Base-by-base conservation (phyloP, 306 rosid genomes). In the Begonia masoniana region DNA sequence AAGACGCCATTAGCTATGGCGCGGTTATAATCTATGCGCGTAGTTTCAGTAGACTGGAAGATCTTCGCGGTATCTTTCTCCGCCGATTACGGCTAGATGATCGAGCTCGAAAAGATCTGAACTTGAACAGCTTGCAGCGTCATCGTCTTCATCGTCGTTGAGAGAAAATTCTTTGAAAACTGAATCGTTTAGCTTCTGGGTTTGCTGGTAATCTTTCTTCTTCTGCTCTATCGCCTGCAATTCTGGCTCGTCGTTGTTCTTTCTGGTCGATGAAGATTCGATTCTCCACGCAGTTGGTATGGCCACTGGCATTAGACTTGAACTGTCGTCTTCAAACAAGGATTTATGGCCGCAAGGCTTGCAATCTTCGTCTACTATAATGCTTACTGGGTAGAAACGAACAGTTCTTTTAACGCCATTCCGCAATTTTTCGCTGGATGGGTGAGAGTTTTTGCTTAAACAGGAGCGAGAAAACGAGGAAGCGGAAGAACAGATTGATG, bases 41-140 rank as follows among this genome's bases (percentile, higher is more conserved):
- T 86, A 16, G 96, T 91, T 70, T 86, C 96, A 47, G n/a, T 79
- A 91, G 68, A 91, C 96, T 0, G 96, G 99, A 65, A 91, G 94
- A 56, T 91, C 96, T 65, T 83, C 75, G 3, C 55, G 23, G 35
- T 73, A 85, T 76, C 80, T 62, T 55, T 70, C 51, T 12, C 68
- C 69, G 5, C 75, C 84, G 13, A 75, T 64, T 39, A 72, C 66
- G 1, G 66, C 31, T 2, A 91, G 57, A 53, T 91, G 99, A 64
- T 91, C 96, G 23, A 91, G 88, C 72, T 91, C 99, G 19, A 91
- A 91, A 59, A 91, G 92, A 77, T 91, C 99, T 2, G 94, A 86
- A 73, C 99, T 91, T 12, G 96, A 71, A 74, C 56, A 73, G 55
- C 99, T 68, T 1, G 73, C 80, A 7, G 67, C 84, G 7, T 87